Conservation (phyloP, 495 filamentous ascomycete genomes). For the Aspergillus cristatus region DNA sequence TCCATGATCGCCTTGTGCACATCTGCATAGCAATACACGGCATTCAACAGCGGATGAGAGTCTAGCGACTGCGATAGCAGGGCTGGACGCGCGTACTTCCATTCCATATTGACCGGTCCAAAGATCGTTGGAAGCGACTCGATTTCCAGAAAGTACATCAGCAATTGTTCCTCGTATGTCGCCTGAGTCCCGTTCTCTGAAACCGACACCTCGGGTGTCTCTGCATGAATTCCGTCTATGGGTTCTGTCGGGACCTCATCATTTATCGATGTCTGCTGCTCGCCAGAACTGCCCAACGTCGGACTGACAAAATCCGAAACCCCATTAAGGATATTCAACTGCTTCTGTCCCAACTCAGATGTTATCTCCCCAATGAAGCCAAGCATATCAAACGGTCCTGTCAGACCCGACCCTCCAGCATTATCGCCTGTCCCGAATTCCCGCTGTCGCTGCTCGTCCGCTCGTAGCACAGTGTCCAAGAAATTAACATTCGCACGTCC, state of each 20-base stretch:
- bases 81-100: constrained; percentile 23
- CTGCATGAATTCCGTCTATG: too few relatives aligned
- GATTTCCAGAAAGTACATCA: constrained; percentile 23
- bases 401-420: constrained; percentile 10
- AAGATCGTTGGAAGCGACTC: constrained; percentile 29
- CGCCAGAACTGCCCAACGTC: constrained; percentile 1
- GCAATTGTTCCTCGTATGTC: constrained; percentile 26
- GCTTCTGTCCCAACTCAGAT: constrained; percentile 31
- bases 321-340: constrained; percentile 25
- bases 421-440: constrained; percentile 6
- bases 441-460: constrained; percentile 10
- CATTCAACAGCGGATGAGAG: constrained; percentile 20
- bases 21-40: constrained; percentile 30
- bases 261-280: too few relatives aligned
- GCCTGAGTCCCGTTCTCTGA: constrained; percentile 12
- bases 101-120: constrained; percentile 25
- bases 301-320: constrained; percentile 8
- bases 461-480: constrained; percentile 25
- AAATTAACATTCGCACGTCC: constrained; percentile 18
- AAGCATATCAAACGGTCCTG: constrained; percentile 29
- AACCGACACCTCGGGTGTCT: too few relatives aligned
- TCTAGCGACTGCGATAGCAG: constrained; percentile 19
- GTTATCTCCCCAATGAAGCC: constrained; percentile 32
- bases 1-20: constrained; percentile 21
- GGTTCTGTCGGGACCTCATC: too few relatives aligned